These are phyloP conservation scores for Medicago arabica DNA, from an alignment of 306 rosid species.

Conservation along the genomic window DNA sequence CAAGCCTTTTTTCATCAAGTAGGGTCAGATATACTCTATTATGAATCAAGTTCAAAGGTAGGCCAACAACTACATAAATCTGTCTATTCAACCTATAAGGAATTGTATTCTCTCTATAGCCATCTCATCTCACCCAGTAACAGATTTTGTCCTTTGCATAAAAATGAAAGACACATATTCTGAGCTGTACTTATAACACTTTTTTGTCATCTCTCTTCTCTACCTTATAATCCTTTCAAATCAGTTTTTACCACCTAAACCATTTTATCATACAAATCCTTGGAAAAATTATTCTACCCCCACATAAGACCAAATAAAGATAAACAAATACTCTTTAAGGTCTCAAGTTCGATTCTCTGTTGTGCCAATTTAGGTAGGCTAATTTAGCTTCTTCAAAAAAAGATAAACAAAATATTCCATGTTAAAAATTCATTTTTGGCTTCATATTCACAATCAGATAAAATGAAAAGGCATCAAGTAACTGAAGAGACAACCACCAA, in stretches of 20 bases:
- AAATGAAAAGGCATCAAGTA: slow-evolving; percentile 34
- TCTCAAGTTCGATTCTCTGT: no score
- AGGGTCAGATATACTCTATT: not conserved
- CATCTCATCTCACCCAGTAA: not conserved
- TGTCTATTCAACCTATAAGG: not conserved
- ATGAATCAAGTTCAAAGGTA: slow-evolving; percentile 14
- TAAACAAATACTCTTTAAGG: no score
- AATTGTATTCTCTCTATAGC: not conserved
- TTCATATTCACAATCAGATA: not conserved
- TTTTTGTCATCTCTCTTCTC: not conserved
- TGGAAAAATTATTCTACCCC: not conserved
- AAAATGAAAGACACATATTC: not conserved
- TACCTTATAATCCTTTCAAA: not conserved
- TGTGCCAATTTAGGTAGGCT: no score
- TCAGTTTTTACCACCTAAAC: not conserved
- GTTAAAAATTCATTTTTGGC: not conserved
- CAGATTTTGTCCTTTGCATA: not conserved
- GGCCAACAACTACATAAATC: not conserved
- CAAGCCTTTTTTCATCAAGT: not conserved
- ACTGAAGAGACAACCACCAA: not conserved
- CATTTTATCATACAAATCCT: not conserved
- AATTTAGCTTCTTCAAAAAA: no score
- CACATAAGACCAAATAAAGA: not conserved
- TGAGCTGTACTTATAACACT: not conserved
- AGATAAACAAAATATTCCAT: not conserved